Base-by-base conservation (phyloP, 2,329 filamentous ascomycete species). In the Cladosporium velox region DNA sequence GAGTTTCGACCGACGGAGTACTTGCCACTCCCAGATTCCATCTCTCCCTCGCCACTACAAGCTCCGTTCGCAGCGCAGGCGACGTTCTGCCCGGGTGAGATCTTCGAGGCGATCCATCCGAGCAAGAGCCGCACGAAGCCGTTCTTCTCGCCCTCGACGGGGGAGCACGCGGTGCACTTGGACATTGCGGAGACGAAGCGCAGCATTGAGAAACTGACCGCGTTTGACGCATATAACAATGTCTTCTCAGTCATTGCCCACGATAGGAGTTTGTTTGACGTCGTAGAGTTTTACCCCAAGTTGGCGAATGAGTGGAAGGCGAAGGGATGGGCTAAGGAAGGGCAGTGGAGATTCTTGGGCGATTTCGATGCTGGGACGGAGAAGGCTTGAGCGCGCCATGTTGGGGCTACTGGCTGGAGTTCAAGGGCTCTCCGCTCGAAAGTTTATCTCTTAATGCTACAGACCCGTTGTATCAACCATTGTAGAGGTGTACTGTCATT, bases 211-310 rank as follows among this genome's bases (percentile, higher is more conserved):
- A 83, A 83, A 63, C 62, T 85, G 32, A 78, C 80, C 61, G 80
- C 82, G 65, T 77, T 78, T 10, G 84, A 85, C 71, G 82, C 78
- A 2, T 70, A 76, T 8, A 78, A 81, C 15, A 76, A 80, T 47
- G 71, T 85, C 3, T 74, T 86, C 15, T 76, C 84, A 4, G 72
- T 81, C 1, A 77, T 83, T 30, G 81, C 84, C 8, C 84, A 86
- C 69, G 84, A 86, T 70, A 74, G 75, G 47, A 77, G 71, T 65
- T 66, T 85, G 55, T 61, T 80, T 38, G 74, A 77, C 28, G 74
- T 83, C 32, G 72, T 83, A 0, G 81, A 83, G 7, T 81, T 85
- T 66, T 87, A 84, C 69, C 84, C 85, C 0, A 76, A 78, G 60
- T 76, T 70, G n/a, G 79, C 80, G 12, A 83, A 85, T 69, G 77